Conservation (phyloP, 2,329 filamentous ascomycete species). For the Metarhizium sp. region DNA sequence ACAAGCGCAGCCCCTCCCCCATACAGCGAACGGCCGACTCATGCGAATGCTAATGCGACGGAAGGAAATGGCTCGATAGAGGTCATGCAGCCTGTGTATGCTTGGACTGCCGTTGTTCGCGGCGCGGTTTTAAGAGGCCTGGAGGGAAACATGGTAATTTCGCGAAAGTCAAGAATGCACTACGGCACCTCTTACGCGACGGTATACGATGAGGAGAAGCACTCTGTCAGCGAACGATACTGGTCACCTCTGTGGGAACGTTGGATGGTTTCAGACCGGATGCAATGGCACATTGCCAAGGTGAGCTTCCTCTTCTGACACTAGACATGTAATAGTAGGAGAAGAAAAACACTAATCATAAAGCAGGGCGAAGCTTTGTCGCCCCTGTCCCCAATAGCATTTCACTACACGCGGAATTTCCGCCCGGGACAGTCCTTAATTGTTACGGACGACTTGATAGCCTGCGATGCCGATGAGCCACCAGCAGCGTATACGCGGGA, state of each 20-base stretch:
- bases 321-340: background rate
- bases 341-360: background rate
- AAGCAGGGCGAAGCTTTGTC: slow-evolving; percentile 62
- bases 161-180: slow-evolving; percentile 62
- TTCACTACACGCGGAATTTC: slow-evolving; percentile 82
- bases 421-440: slow-evolving; percentile 66
- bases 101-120: slow-evolving; percentile 72
- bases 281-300: slow-evolving; percentile 82
- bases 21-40: slow-evolving; percentile 62
- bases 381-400: slow-evolving; percentile 64
- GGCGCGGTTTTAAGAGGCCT: slow-evolving; percentile 67
- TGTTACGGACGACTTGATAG: slow-evolving; percentile 73
- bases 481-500: slow-evolving; percentile 51
- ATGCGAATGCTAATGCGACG: slow-evolving; percentile 39
- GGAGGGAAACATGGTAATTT: slow-evolving; percentile 72
- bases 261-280: slow-evolving; percentile 75
- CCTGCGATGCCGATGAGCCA: slow-evolving; percentile 60
- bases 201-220: slow-evolving; percentile 67
- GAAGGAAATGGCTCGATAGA: slow-evolving; percentile 53
- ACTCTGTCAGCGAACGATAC: slow-evolving; percentile 63
- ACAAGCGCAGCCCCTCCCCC: slow-evolving; percentile 46
- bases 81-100: slow-evolving; percentile 74
- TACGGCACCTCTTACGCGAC: slow-evolving; percentile 78
- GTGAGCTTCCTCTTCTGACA: slow-evolving; percentile 28
- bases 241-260: slow-evolving; percentile 74